These are phyloP conservation scores for Castanea sativa DNA, from an alignment of 306 rosid genomes.

Conservation along the genomic window DNA sequence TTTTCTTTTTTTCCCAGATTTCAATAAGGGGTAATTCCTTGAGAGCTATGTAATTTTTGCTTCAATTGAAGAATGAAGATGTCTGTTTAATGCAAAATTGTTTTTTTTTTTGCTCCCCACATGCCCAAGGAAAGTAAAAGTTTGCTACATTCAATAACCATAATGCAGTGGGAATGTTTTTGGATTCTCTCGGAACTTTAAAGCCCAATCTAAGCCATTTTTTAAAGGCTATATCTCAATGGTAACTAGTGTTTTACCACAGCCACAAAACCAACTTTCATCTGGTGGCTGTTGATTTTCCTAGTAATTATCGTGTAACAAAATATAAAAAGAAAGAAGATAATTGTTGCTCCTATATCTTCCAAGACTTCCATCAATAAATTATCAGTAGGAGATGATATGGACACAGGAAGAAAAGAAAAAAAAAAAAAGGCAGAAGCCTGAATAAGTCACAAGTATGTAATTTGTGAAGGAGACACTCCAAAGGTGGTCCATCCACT, in stretches of 20 bases:
- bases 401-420: too few species aligned
- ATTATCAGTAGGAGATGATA: too few species aligned
- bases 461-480: too few species aligned
- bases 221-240: not conserved
- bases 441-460: too few species aligned
- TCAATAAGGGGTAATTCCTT: slow-evolving; percentile 30
- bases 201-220: not conserved
- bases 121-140: not conserved
- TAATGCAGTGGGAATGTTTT: slow-evolving; percentile 8
- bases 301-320: not conserved
- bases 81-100: not conserved
- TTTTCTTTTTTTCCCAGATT: not conserved
- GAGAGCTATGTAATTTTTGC: slow-evolving; percentile 11
- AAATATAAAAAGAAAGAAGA: not conserved
- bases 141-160: not conserved
- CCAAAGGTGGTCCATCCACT: too few species aligned
- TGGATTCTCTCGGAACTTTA: slow-evolving; percentile 14
- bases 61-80: slow-evolving; percentile 22
- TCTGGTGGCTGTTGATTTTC: not conserved
- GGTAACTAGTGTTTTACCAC: not conserved
- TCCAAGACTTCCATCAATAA: not conserved
- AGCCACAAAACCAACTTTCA: not conserved
- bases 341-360: not conserved
- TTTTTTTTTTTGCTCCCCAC: not conserved
- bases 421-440: too few species aligned